Base-by-base conservation (phyloP, 163 green algal genomes). In the Chlorella variabilis region DNA sequence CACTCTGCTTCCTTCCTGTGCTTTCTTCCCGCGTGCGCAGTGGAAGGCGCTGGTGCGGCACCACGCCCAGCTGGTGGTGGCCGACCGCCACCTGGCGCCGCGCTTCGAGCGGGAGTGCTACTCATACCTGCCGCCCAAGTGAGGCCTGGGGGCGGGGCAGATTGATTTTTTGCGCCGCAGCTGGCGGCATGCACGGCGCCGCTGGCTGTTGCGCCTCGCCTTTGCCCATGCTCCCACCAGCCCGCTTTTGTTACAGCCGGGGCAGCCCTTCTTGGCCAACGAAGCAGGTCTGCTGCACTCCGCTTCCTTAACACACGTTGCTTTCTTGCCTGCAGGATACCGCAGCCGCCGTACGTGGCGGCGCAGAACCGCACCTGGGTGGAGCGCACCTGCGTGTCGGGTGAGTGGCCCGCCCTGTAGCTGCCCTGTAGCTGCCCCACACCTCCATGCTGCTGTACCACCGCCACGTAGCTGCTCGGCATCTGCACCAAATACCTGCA, bases 1-100 rank as follows among this genome's bases (percentile, higher is more conserved):
- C n/a, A n/a, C n/a, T n/a, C n/a, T 29, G 18, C 8, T 33, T 29
- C 54, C 27, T 61, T 45, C 41, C 13, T n/a, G 3, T 25, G 15
- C 13, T 61, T 17, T 42, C 69, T n/a, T 38, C 41, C 41, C 42
- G 2, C 41, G 11, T 38, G 25, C 69, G 27, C 88, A 94, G 85
- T 95, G 91, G 92, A 88, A 91, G 42, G 78, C 75, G n/a, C 83
- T 96, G 29, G 92, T 71, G 3, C 84, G 90, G 15, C 31, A 67
- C 17, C 91, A 95, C 78, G 90, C 78, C 21, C 29, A 75, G 29
- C 31, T 83, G 25, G 89, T 89, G 34, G 77, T 67, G 0, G 69
- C 81, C 0, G 91, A 95, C 67, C 58, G 34, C 4, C 70, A 87
- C 41, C 74, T 93, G 29, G 76, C 77, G 56, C 58, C 81, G 34